Evolutionary conservation across 2,329 filamentous ascomycete species (phyloP).

Genomic region (Exophiala bonariae): DNA sequence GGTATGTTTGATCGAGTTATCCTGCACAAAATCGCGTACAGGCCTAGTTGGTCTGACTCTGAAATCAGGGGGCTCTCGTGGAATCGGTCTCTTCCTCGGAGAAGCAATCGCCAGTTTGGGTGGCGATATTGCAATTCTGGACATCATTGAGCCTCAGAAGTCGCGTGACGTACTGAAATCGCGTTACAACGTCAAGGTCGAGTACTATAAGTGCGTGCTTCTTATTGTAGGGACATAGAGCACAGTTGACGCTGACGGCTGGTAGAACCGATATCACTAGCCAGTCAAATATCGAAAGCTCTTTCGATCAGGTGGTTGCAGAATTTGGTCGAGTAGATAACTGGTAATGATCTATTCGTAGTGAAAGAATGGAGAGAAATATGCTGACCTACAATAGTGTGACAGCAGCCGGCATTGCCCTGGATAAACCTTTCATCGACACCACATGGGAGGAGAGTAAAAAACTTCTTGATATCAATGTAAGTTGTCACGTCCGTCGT

Average conservation of each 20-base stretch:
- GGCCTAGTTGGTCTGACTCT: too few species aligned
- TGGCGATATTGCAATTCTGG: constrained; percentile 37
- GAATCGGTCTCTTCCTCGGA: constrained; percentile 41
- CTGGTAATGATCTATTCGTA: constrained; percentile 8
- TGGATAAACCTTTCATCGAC: constrained; percentile 46
- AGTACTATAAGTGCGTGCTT: constrained; percentile 33
- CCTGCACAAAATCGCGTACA: too few species aligned
- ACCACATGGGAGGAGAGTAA: constrained; percentile 43
- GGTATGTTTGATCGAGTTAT: too few species aligned
- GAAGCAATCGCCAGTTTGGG: constrained; percentile 40
- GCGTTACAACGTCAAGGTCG: constrained; percentile 28
- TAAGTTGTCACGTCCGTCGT: constrained; percentile 25
- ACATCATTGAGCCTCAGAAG: constrained; percentile 32
- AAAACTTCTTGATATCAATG: constrained; percentile 45
- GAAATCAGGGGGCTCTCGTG: constrained; percentile 34
- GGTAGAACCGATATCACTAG: constrained; percentile 31
- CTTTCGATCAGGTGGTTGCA: constrained; percentile 35
- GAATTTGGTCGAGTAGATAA: constrained; percentile 46
- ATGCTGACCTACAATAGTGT: constrained; percentile 2
- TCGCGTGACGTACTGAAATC: constrained; percentile 28
- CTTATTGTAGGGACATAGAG: neutral
- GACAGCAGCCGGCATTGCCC: constrained; percentile 43
- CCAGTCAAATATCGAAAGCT: constrained; percentile 32
- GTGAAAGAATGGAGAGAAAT: neutral
- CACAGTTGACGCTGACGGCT: neutral